Conservation (phyloP, 306 rosid genomes). For the Rubus idaeus region DNA sequence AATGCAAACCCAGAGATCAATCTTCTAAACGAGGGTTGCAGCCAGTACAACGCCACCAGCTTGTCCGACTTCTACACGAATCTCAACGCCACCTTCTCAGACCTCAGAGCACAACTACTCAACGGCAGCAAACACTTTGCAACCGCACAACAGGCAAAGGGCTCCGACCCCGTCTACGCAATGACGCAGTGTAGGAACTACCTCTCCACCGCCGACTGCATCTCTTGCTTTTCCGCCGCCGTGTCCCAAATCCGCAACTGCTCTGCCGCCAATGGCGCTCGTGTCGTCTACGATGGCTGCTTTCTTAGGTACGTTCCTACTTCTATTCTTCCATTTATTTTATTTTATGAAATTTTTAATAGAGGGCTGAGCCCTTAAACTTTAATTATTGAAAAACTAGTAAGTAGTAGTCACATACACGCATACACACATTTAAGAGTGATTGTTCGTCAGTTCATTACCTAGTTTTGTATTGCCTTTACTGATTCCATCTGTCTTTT, state of each 20-base stretch:
- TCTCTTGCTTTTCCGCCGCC: constrained; percentile 44
- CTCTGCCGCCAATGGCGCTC: constrained; percentile 74
- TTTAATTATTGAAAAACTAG: not conserved
- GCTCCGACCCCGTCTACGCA: constrained; percentile 46
- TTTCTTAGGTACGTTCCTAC: constrained; percentile 52
- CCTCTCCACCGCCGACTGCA: constrained; percentile 51
- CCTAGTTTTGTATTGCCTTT: too few species aligned
- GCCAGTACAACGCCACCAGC: constrained; percentile 58
- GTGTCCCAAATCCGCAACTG: constrained; percentile 53
- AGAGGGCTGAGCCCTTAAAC: not conserved
- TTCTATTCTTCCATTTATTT: not conserved
- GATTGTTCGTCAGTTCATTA: too few species aligned
- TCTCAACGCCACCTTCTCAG: constrained; percentile 47
- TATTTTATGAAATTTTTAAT: not conserved
- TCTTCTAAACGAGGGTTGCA: constrained; percentile 57
- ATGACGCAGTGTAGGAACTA: constrained; percentile 63
- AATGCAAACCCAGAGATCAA: constrained; percentile 46
- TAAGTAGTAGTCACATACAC: too few species aligned
- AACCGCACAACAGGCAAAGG: constrained; percentile 35
- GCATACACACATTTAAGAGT: not conserved
- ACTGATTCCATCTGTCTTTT: too few species aligned
- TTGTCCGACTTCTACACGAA: constrained; percentile 39
- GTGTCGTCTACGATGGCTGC: constrained; percentile 74
- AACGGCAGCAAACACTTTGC: constrained; percentile 42
- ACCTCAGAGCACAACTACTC: constrained; percentile 28